These are phyloP conservation scores for Termitomyces sp. DNA, from an alignment of 768 basidiomycete genomes.

Conservation along the genomic window DNA sequence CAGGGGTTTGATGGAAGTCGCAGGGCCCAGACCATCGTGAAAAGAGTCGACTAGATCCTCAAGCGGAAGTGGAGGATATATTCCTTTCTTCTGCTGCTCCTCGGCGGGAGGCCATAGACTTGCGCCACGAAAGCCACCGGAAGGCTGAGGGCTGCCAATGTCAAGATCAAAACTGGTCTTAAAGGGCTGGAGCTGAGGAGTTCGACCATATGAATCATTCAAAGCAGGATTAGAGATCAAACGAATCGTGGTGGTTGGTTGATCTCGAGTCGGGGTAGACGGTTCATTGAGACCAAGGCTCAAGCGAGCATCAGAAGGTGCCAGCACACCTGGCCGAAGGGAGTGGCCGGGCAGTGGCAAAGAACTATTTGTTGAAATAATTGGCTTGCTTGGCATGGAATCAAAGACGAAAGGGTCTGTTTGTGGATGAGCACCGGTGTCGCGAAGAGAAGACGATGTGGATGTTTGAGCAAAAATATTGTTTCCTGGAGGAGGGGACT, in stretches of 20 bases:
- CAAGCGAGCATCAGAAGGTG: slow-evolving; percentile 54
- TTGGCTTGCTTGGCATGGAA: slow-evolving; percentile 8
- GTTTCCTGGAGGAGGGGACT: slow-evolving; percentile 15
- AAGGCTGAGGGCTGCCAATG: slow-evolving; percentile 45
- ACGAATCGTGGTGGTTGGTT: slow-evolving; percentile 48
- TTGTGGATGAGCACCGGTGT: slow-evolving; percentile 30
- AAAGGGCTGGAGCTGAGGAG: slow-evolving; percentile 64
- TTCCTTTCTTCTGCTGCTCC: slow-evolving; percentile 15
- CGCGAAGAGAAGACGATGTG: slow-evolving; percentile 36
- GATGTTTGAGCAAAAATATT: slow-evolving; percentile 37
- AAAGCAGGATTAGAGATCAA: slow-evolving; percentile 35
- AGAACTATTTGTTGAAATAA: slow-evolving; percentile 21
- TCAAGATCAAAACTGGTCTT: slow-evolving; percentile 65
- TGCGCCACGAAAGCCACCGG: slow-evolving; percentile 15
- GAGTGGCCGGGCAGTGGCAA: slow-evolving; percentile 58
- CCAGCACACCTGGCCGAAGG: slow-evolving; percentile 55
- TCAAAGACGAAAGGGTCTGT: slow-evolving; percentile 47
- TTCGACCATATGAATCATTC: slow-evolving; percentile 25
- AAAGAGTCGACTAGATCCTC: slow-evolving; percentile 21
- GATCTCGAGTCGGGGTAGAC: slow-evolving; percentile 33
- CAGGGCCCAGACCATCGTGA: slow-evolving; percentile 13
- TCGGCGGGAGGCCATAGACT: slow-evolving; percentile 27
- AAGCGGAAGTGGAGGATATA: slow-evolving; percentile 36
- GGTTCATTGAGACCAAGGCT: slow-evolving; percentile 48
- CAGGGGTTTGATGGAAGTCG: slow-evolving; percentile 5